Evolutionary conservation across 768 basidiomycete genomes (phyloP).

Genomic region (Rubroboletus pulcherrimus): DNA sequence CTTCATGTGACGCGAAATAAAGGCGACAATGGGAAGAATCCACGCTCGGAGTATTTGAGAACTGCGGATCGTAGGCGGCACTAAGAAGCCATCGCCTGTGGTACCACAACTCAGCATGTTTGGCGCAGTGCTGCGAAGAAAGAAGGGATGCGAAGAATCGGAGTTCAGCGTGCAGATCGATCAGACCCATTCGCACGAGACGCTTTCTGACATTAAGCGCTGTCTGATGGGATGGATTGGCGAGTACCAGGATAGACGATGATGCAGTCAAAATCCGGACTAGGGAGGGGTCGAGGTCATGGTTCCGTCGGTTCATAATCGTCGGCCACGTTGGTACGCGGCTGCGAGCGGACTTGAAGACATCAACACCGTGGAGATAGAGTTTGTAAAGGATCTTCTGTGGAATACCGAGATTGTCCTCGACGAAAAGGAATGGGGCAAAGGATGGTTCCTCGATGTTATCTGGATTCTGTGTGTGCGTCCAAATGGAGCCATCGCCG

Average conservation of each 20-base stretch:
- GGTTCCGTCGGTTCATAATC: neutral
- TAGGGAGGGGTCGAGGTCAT: slow-evolving; percentile 2
- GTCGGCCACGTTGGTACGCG: neutral
- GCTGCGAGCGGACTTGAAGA: slow-evolving; percentile 33
- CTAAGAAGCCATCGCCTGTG: slow-evolving; percentile 64
- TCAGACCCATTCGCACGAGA: slow-evolving; percentile 38
- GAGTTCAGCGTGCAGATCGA: slow-evolving; percentile 47
- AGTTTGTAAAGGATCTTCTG: slow-evolving; percentile 50
- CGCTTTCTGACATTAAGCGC: slow-evolving; percentile 60
- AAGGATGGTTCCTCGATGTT: slow-evolving; percentile 16
- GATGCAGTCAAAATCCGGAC: slow-evolving; percentile 28
- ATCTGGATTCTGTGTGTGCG: slow-evolving; percentile 2
- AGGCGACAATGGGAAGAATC: neutral
- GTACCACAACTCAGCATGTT: slow-evolving; percentile 67
- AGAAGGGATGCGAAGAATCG: slow-evolving; percentile 43
- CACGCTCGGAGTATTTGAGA: neutral
- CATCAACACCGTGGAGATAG: slow-evolving; percentile 43
- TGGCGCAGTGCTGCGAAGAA: slow-evolving; percentile 52
- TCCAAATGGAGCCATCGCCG: slow-evolving; percentile 51
- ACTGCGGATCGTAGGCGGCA: slow-evolving; percentile 27
- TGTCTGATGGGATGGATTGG: slow-evolving; percentile 68
- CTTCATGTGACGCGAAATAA: slow-evolving; percentile 29
- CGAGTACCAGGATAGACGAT: slow-evolving; percentile 52
- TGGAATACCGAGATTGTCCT: slow-evolving; percentile 64
- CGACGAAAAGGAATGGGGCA: slow-evolving; percentile 52